phyloP scores from a whole-genome alignment of 2,329 filamentous ascomycete species.

The Alternaria postmessia region DNA sequence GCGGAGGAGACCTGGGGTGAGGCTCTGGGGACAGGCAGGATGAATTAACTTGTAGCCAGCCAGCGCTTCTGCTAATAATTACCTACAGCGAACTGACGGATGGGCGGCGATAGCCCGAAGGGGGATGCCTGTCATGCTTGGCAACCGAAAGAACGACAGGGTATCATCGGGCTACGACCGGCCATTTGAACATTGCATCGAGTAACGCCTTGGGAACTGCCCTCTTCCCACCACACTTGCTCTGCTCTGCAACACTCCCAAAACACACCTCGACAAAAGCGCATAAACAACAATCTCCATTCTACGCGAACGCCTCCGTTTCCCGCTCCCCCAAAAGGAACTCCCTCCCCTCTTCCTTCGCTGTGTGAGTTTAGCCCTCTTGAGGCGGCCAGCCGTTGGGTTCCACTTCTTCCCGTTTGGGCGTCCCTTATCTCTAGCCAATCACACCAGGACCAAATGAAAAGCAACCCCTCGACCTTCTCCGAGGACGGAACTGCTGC shows the following conservation, averaged over 20 bases:
- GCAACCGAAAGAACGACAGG: conserved; percentile 12
- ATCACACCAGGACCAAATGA: conserved; percentile 16
- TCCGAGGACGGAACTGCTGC: conserved; percentile 24
- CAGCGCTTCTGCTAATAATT: conserved; percentile 22
- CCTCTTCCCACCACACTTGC: neutral
- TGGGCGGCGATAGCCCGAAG: conserved; percentile 13
- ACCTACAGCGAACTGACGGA: conserved; percentile 20
- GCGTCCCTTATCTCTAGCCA: conserved; percentile 40
- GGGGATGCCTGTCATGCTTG: conserved; percentile 17
- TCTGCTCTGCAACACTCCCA: neutral
- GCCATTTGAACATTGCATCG: conserved; percentile 13
- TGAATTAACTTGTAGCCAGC: conserved; percentile 23
- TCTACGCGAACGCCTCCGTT: conserved; percentile 5
- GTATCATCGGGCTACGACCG: conserved; percentile 18
- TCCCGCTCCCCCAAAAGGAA: conserved; percentile 7
- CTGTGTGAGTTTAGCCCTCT: neutral
- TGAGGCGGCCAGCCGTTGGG: conserved; percentile 18
- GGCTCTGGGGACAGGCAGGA: conserved; percentile 24
- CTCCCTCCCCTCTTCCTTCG: neutral
- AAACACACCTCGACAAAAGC: neutral
- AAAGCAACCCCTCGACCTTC: conserved; percentile 5
- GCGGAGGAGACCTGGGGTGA: conserved; percentile 21
- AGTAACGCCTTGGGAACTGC: conserved; percentile 5
- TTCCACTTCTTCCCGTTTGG: conserved; percentile 18
- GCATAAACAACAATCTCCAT: neutral